Evolutionary conservation across 1,284 basidiomycete species (phyloP).

Genomic region (Heterobasidion parviporum): DNA sequence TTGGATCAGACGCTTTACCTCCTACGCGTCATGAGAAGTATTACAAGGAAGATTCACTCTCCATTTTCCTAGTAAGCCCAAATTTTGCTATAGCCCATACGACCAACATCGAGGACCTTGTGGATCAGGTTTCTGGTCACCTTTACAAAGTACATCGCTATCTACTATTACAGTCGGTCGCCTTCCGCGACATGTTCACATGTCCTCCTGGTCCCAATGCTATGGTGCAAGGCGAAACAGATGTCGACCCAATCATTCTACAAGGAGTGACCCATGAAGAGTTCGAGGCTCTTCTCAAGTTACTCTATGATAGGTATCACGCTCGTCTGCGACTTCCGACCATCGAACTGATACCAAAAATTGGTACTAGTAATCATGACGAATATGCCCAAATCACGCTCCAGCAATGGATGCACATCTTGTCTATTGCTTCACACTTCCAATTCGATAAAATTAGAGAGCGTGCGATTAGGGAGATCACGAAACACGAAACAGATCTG

Average conservation of each 20-base stretch:
- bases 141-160: constrained; percentile 24
- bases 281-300: constrained; percentile 1
- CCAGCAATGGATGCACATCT: constrained; percentile 7
- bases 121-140: constrained; percentile 18
- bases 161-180: constrained; percentile 23
- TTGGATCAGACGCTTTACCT: constrained; percentile 1
- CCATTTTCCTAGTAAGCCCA: neutral
- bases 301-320: constrained; percentile 1
- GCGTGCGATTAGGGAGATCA: constrained; percentile 1
- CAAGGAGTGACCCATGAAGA: neutral
- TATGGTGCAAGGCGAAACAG: neutral
- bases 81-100: too few relatives aligned
- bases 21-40: constrained; percentile 13
- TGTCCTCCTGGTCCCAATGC: constrained; percentile 9
- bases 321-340: neutral
- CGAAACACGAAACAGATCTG: neutral
- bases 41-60: neutral
- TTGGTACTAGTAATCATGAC: neutral
- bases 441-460: neutral
- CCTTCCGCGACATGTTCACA: constrained; percentile 22
- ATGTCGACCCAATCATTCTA: neutral
- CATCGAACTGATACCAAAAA: neutral
- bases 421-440: neutral
- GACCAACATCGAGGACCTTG: too few relatives aligned
- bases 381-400: constrained; percentile 6